Evolutionary conservation across 805 yeast species (phyloP).

Genomic region (Lachancea fermentati): DNA sequence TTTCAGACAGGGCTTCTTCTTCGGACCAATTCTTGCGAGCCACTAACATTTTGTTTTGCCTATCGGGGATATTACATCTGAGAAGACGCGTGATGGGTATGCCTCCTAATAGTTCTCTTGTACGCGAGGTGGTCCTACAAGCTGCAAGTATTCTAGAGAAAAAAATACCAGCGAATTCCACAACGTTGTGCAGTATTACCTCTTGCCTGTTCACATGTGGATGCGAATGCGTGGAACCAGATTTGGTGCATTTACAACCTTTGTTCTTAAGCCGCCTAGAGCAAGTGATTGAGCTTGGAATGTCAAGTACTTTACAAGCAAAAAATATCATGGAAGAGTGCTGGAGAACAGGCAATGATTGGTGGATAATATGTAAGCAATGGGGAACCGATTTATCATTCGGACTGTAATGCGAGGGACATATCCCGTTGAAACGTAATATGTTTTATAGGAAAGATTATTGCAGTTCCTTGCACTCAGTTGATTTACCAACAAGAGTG

Average conservation of each 20-base stretch:
- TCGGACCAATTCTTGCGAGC: constrained; percentile 33
- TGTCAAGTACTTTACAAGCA: constrained; percentile 19
- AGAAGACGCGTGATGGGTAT: constrained; percentile 52
- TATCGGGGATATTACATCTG: constrained; percentile 50
- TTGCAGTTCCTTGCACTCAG: too few species aligned
- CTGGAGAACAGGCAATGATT: constrained; percentile 17
- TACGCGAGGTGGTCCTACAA: constrained; percentile 35
- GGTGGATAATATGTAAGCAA: constrained; percentile 22
- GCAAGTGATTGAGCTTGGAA: constrained; percentile 13
- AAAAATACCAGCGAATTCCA: constrained; percentile 8
- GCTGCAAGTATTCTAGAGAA: constrained; percentile 13
- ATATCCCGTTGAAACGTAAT: too few species aligned
- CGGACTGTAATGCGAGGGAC: constrained; percentile 7
- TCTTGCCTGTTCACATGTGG: constrained; percentile 22
- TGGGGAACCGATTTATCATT: constrained; percentile 17
- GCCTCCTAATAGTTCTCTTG: constrained; percentile 41
- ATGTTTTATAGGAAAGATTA: too few species aligned
- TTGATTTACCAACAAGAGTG: too few species aligned
- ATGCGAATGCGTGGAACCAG: constrained; percentile 17
- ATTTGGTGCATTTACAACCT: constrained; percentile 9
- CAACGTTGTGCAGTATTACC: constrained; percentile 8
- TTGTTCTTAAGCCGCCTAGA: constrained; percentile 12
- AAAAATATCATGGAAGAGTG: constrained; percentile 19
- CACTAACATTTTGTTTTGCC: constrained; percentile 47
- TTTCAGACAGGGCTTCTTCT: background rate